Percentiles rank a stretch among this genome's conserved stretches.
These are phyloP conservation scores for Phanerochaete carnosa DNA, from an alignment of 768 basidiomycete species.

Conservation along the genomic window DNA sequence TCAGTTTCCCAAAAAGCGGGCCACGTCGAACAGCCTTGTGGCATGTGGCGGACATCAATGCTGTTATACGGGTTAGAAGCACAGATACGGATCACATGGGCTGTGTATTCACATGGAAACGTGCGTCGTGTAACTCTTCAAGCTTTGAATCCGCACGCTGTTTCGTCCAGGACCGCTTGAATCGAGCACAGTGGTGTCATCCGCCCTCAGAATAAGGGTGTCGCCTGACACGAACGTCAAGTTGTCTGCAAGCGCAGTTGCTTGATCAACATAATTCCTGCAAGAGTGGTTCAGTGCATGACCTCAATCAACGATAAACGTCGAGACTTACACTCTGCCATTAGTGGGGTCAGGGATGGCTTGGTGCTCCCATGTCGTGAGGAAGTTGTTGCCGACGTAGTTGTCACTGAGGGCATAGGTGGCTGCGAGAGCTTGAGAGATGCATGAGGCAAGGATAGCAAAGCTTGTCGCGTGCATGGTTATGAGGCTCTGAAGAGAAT, in stretches of 20 bases:
- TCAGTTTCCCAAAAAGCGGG: conserved; percentile 56
- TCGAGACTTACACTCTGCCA: conserved; percentile 55
- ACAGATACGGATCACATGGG: not conserved
- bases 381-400: conserved; percentile 34
- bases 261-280: conserved; percentile 43
- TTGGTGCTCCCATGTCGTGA: conserved; percentile 45
- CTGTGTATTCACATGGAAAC: conserved; percentile 44
- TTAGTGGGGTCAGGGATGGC: conserved; percentile 59
- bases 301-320: not conserved
- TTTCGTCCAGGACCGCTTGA: conserved; percentile 52
- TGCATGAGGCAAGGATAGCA: conserved; percentile 14
- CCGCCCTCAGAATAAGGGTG: conserved; percentile 54
- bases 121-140: conserved; percentile 47
- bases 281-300: not conserved
- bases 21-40: conserved; percentile 47
- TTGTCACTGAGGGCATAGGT: conserved; percentile 20
- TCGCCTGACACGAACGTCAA: conserved; percentile 54
- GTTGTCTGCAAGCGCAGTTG: conserved; percentile 50
- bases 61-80: conserved; percentile 8
- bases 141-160: conserved; percentile 53
- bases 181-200: conserved; percentile 43
- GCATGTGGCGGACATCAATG: conserved; percentile 56
- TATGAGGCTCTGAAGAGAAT: not conserved
- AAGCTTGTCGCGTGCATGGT: conserved; percentile 6
- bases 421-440: conserved; percentile 18